Evolutionary conservation across 768 basidiomycete genomes (phyloP).

Genomic region (Kondoa subrosea): DNA sequence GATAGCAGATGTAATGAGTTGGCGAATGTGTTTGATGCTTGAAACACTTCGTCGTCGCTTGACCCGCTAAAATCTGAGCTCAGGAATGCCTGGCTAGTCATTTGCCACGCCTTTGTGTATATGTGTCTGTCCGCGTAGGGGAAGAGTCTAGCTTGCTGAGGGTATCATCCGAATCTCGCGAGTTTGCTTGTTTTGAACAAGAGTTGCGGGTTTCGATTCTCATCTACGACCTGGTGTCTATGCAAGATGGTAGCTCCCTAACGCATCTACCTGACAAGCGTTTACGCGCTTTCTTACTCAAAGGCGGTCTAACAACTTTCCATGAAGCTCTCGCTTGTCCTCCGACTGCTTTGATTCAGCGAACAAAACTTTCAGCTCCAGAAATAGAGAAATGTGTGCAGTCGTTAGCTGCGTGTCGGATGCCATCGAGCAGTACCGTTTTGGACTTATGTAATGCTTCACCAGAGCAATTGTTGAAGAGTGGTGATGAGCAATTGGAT

Average conservation of each 20-base stretch:
- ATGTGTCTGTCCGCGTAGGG: not conserved
- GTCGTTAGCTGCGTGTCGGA: not conserved
- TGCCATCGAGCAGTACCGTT: not conserved
- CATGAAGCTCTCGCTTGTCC: constrained; percentile 15
- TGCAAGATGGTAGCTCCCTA: not conserved
- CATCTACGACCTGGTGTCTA: too few relatives aligned
- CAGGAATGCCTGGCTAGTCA: not conserved
- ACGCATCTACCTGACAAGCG: not conserved
- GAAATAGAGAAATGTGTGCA: not conserved
- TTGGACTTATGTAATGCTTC: not conserved
- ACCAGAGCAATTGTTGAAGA: not conserved
- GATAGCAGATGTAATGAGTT: not conserved
- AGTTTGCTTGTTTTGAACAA: not conserved
- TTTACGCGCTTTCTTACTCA: not conserved
- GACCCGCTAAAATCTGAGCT: not conserved
- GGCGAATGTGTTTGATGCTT: not conserved
- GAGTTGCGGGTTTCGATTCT: too few relatives aligned
- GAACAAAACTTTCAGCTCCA: not conserved
- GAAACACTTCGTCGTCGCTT: not conserved
- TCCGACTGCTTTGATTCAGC: constrained; percentile 4
- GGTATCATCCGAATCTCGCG: not conserved
- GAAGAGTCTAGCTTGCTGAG: not conserved
- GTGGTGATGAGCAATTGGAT: constrained; percentile 5
- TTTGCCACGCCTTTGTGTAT: not conserved
- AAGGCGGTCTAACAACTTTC: constrained; percentile 12